Evolutionary conservation across 192 early-diverging fungal species (phyloP), one percentile per base, ranked within the genome.

Genomic region (Umbelopsis vinacea): DNA sequence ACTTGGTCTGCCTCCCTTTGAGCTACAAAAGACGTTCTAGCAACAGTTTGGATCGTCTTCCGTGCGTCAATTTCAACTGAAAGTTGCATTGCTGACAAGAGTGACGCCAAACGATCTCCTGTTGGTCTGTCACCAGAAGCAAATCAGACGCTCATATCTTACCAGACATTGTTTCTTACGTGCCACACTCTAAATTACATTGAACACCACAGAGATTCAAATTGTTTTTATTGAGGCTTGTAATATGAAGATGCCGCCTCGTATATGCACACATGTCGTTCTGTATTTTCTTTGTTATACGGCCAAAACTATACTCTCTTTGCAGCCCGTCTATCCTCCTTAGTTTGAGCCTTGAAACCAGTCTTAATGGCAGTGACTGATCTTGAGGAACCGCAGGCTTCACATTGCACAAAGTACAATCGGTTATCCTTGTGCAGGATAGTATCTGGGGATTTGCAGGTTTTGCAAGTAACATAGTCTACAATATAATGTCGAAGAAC

Each of bases 381-480:
- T 74, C 96, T 88, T 40, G 91, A 93, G 26, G 95, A 96, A 43
- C 96, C 97, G 78, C 98, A 99, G 57, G 91, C 87, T 84, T 97
- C 95, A 83, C 98, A 99, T 85, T 96, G 92, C 76, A 98, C 80
- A 88, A 98, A 99, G 83, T 90, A 94, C 71, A 99, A 83, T 76
- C 96, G 90, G 83, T 95, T 96, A 72, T 99, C 96, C 88, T 98
- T 98, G 38, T 89, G 92, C 78, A 99, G 76, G 12, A 94, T 87
- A 22, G 98, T 98, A 66, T 99, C 94, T 26, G 92, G 90, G 15
- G 91, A 93, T 79, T 97, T 97, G 89, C 98, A 99, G 26, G 96
- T 97, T 87, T 99, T 99, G 87, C 98, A 99, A 14, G 95, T 93
- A 23, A 99, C 97, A 68, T 99, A 99, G 80, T 99, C 97, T 55